phyloP scores from a whole-genome alignment of 2,329 filamentous ascomycete species.

The Myriosclerotinia scirpicola region DNA sequence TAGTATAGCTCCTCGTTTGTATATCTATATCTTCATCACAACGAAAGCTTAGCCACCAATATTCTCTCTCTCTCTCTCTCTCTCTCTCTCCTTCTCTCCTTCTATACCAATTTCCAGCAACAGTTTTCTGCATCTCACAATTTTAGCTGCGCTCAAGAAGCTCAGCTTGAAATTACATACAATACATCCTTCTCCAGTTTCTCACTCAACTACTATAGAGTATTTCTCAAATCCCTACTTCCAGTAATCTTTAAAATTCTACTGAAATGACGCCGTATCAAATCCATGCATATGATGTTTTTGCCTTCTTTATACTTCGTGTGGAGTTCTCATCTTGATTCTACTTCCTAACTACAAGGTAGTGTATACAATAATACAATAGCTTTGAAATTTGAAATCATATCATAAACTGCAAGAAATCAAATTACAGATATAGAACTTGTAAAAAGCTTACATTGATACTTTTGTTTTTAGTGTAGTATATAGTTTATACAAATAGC shows the following conservation, averaged over 20 bases:
- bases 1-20: no score
- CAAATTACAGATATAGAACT: no score
- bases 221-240: background rate
- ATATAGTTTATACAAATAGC: no score
- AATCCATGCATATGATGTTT: slow-evolving; percentile 3
- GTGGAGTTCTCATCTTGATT: background rate
- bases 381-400: background rate
- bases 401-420: background rate
- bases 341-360: background rate
- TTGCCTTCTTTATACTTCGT: slow-evolving; percentile 9
- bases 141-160: background rate
- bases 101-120: background rate
- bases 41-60: no score
- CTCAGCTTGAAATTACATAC: background rate
- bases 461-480: no score
- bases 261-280: background rate
- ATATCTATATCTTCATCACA: no score
- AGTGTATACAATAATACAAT: no score
- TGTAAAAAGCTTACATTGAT: no score
- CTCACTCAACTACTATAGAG: background rate
- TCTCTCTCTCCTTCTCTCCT: no score
- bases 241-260: background rate
- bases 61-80: background rate
- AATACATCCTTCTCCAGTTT: background rate
- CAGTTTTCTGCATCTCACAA: background rate